Conservation (phyloP, 352 stramenopile species). For the Saprolegnia diclina region DNA sequence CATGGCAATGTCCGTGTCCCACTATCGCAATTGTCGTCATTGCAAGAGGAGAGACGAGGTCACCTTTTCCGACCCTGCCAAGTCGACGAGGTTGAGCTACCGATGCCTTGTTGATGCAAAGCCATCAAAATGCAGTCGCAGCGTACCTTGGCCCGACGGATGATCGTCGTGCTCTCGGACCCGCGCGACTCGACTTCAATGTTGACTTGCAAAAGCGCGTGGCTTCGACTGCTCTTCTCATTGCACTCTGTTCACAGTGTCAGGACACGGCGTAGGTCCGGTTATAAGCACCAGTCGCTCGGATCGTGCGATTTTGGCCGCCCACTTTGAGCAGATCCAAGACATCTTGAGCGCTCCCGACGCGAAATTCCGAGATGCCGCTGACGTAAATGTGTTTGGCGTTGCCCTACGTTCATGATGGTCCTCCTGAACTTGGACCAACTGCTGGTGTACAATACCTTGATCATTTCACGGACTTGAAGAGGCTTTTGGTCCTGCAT, state of each 20-base stretch:
- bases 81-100: constrained; percentile 87
- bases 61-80: constrained; percentile 86
- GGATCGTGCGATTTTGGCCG: constrained; percentile 82
- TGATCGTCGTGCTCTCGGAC: constrained; percentile 58
- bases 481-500: constrained; percentile 23
- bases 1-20: constrained; percentile 71
- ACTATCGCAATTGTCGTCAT: constrained; percentile 43
- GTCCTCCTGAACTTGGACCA: too few species aligned
- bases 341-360: constrained; percentile 72
- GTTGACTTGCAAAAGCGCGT: constrained; percentile 79
- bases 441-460: too few species aligned
- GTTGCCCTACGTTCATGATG: constrained; percentile 71
- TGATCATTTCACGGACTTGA: constrained; percentile 36
- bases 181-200: constrained; percentile 74
- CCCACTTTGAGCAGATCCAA: constrained; percentile 67
- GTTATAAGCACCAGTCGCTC: constrained; percentile 43
- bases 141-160: constrained; percentile 50
- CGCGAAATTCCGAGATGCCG: constrained; percentile 84
- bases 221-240: constrained; percentile 78
- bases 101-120: not conserved
- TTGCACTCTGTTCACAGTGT: constrained; percentile 47
- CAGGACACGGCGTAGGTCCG: not conserved
- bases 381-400: constrained; percentile 85
- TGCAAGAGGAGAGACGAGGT: not conserved
- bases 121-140: not conserved